phyloP scores from a whole-genome alignment of 2,329 filamentous ascomycete species.

The Hypoxylon sp. region DNA sequence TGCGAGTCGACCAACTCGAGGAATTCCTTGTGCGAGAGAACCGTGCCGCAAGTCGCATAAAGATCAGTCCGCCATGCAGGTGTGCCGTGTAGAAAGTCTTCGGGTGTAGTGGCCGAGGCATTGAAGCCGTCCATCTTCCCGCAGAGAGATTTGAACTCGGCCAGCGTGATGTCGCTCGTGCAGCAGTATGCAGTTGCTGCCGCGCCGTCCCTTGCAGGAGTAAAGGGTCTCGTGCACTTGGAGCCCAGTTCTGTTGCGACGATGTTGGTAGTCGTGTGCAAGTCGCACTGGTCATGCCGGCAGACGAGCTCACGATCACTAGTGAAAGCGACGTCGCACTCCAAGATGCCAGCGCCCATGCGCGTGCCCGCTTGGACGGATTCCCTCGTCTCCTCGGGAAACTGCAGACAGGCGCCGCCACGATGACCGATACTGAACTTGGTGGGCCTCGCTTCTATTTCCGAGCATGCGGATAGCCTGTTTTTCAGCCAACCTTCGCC shows the following conservation, averaged over 20 bases:
- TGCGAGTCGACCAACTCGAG: conserved; percentile 71
- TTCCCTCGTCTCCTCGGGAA: conserved; percentile 75
- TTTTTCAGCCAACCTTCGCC: conserved; percentile 71
- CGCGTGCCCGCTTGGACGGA: conserved; percentile 73
- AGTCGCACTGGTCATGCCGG: conserved; percentile 76
- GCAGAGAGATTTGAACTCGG: conserved; percentile 77
- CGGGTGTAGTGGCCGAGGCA: conserved; percentile 68
- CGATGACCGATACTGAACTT: conserved; percentile 74
- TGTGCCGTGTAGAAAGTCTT: conserved; percentile 71
- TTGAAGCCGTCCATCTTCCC: conserved; percentile 79
- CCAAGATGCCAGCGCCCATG: conserved; percentile 76
- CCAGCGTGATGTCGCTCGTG: conserved; percentile 78
- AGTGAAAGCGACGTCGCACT: conserved; percentile 79
- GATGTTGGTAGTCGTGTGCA: conserved; percentile 79
- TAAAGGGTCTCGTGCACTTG: conserved; percentile 75
- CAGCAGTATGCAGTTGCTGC: conserved; percentile 76
- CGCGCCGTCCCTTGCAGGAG: conserved; percentile 65
- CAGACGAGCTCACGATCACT: conserved; percentile 76
- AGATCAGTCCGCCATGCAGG: conserved; percentile 75
- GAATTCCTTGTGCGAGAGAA: conserved; percentile 73
- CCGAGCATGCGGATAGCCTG: conserved; percentile 71
- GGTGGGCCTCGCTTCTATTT: conserved; percentile 66
- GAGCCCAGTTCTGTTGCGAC: conserved; percentile 72
- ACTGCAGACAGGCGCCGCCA: conserved; percentile 72
- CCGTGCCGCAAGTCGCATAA: conserved; percentile 74